Evolutionary conservation across 257 asterid genomes (phyloP).

Genomic region (Solanum dulcamara): DNA sequence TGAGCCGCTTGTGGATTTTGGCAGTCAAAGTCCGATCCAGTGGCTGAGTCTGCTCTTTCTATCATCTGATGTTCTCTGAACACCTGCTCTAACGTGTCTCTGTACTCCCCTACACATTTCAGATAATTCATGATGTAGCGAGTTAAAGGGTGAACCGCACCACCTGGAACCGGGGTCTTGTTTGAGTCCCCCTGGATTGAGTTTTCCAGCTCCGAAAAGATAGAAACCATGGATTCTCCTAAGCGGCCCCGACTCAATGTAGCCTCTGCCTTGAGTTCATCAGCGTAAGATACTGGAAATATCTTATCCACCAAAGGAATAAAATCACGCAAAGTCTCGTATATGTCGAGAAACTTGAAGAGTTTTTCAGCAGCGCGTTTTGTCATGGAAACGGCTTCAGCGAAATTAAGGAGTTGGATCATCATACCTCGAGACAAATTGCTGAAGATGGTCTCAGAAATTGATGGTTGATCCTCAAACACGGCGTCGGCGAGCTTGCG

Average conservation of each 20-base stretch:
- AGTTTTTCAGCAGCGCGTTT: slow-evolving; percentile 73
- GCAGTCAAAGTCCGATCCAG: slow-evolving; percentile 23
- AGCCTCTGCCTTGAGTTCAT: slow-evolving; percentile 46
- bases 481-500: slow-evolving; percentile 35
- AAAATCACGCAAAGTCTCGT: slow-evolving; percentile 51
- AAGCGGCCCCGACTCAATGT: slow-evolving; percentile 38
- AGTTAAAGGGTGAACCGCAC: slow-evolving; percentile 83
- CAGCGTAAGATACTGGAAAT: slow-evolving; percentile 15
- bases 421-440: slow-evolving; percentile 21
- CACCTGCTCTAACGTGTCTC: slow-evolving; percentile 53
- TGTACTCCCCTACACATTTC: slow-evolving; percentile 38
- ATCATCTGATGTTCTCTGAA: slow-evolving; percentile 58
- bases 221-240: slow-evolving; percentile 54
- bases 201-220: slow-evolving; percentile 53
- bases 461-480: slow-evolving; percentile 25
- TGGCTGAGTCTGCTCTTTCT: slow-evolving; percentile 44
- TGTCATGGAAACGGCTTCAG: slow-evolving; percentile 51
- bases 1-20: slow-evolving; percentile 7
- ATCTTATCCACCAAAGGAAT: slow-evolving; percentile 12
- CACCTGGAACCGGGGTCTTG: slow-evolving; percentile 65
- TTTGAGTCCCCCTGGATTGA: slow-evolving; percentile 57
- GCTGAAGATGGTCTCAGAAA: slow-evolving; percentile 24
- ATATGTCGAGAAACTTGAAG: slow-evolving; percentile 62
- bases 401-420: slow-evolving; percentile 52
- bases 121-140: slow-evolving; percentile 64